Evolutionary conservation across 106 monocot species (phyloP), one percentile per base, ranked within the genome.

Genomic region (Acorus calamus): DNA sequence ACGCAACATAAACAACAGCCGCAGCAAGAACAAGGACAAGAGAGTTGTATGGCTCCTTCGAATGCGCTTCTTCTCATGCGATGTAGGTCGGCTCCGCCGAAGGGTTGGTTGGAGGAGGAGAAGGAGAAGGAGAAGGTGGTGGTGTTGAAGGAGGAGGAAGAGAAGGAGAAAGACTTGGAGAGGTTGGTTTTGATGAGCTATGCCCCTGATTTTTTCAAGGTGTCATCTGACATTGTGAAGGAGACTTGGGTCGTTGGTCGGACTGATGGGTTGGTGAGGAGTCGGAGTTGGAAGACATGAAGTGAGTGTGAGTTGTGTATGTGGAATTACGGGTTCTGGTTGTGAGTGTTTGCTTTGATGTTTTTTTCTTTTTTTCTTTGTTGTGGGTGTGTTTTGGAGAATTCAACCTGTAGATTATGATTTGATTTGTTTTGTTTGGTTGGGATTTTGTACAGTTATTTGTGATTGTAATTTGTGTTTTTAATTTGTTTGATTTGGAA

Each of bases 31-130:
- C 53, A 76, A 47, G 69, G 61, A 14, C 28, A 49, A 0, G 60
- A 53, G 10, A 63, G 41, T 42, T 51, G 70, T 2, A 62, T 45
- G 50, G 80, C 92, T 3, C 88, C 92, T 4, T 68, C 85, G 6
- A 93, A 88, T 69, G 92, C 92, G 13, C 70, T 93, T 4, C 63
- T 93, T 44, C 78, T 93, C 49, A 93, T 88, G 92, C 80, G 88
- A 50, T 85, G 92, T 63, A 49, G 92, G 52, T 93, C 92, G 13
- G 85, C 92, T 6, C 92, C 92, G 11, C 80, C 78, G 8, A 80
- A 78, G 53, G 75, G 82, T 57, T 77, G 74, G 58, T 7, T 53
- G 6, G 61, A 43, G 46, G 14, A 41, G 65, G 70, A 76, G 57
- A 49, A 3, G 73, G 55, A 52, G 69, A 45, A 46, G 53, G 61